Evolutionary conservation across 495 filamentous ascomycete species (phyloP).

Genomic region (Thermothielavioides terrestris): DNA sequence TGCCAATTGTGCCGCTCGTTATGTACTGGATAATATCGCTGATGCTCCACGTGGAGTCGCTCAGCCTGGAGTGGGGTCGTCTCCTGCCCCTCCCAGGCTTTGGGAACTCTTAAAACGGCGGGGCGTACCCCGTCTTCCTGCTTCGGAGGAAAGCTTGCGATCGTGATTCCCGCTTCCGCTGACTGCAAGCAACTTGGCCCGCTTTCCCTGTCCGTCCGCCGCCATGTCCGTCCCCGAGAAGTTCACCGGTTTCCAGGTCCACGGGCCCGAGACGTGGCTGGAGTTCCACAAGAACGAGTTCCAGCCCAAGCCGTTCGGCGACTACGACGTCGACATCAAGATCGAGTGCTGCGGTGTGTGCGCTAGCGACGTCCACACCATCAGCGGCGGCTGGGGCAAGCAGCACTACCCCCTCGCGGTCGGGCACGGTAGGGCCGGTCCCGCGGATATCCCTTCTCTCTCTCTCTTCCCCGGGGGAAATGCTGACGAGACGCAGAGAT

Average conservation of each 20-base stretch:
- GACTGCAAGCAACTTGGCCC: background rate
- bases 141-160: background rate
- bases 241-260: slow-evolving; percentile 48
- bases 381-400: slow-evolving; percentile 48
- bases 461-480: background rate
- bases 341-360: slow-evolving; percentile 49
- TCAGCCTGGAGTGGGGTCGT: background rate
- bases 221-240: slow-evolving; percentile 33
- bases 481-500: slow-evolving; percentile 27
- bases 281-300: slow-evolving; percentile 50
- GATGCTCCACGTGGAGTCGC: slow-evolving; percentile 1
- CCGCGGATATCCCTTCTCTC: too few species aligned
- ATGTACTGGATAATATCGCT: slow-evolving; percentile 13
- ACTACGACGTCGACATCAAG: slow-evolving; percentile 51
- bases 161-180: background rate
- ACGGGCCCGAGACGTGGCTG: slow-evolving; percentile 42
- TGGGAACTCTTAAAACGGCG: background rate
- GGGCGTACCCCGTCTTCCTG: too few species aligned
- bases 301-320: slow-evolving; percentile 49
- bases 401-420: slow-evolving; percentile 45
- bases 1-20: background rate
- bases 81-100: background rate
- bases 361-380: slow-evolving; percentile 49
- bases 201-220: background rate
- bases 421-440: slow-evolving; percentile 43